A percentile compares a stretch with the other conserved stretches of the same genome.
Evolutionary conservation across 1,284 basidiomycete species (phyloP).

Genomic region (Marasmius oreades): DNA sequence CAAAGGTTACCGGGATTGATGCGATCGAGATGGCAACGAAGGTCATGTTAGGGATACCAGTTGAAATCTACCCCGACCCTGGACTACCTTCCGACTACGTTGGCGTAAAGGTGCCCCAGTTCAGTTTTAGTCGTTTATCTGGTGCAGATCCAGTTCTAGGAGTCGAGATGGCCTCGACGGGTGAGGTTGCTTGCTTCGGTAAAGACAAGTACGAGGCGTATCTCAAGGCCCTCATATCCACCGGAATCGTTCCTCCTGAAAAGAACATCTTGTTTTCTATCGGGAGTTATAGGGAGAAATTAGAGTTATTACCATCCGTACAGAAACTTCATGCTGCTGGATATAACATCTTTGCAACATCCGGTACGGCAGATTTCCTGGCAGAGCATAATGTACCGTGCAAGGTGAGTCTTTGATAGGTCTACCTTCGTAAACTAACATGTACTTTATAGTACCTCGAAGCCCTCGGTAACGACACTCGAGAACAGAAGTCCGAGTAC

Average conservation of each 20-base stretch:
- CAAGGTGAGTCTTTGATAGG: constrained; percentile 53
- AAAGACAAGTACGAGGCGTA: constrained; percentile 98
- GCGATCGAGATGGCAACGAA: constrained; percentile 99
- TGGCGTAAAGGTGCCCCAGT: constrained; percentile 98
- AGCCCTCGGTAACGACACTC: constrained; percentile 73
- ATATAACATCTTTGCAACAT: constrained; percentile 96
- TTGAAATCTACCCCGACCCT: constrained; percentile 87
- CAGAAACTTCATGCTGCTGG: constrained; percentile 94
- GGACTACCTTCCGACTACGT: constrained; percentile 91
- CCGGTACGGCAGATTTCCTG: constrained; percentile 95
- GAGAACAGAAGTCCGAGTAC: constrained; percentile 91
- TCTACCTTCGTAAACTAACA: constrained; percentile 13
- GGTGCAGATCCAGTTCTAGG: constrained; percentile 98
- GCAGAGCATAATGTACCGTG: constrained; percentile 81
- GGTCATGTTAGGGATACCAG: constrained; percentile 91
- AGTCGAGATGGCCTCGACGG: constrained; percentile 99
- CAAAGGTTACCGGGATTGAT: constrained; percentile 96
- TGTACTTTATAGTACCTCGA: constrained; percentile 74
- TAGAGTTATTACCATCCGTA: constrained; percentile 95
- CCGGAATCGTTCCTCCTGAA: constrained; percentile 91
- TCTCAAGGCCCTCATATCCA: constrained; percentile 94
- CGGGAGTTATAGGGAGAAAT: constrained; percentile 96
- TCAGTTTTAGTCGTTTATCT: constrained; percentile 93
- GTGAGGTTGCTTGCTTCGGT: constrained; percentile 98
- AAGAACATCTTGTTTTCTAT: constrained; percentile 95